Conservation (phyloP, 2,329 filamentous ascomycete genomes). For the Drechslerella coelobrocha region DNA sequence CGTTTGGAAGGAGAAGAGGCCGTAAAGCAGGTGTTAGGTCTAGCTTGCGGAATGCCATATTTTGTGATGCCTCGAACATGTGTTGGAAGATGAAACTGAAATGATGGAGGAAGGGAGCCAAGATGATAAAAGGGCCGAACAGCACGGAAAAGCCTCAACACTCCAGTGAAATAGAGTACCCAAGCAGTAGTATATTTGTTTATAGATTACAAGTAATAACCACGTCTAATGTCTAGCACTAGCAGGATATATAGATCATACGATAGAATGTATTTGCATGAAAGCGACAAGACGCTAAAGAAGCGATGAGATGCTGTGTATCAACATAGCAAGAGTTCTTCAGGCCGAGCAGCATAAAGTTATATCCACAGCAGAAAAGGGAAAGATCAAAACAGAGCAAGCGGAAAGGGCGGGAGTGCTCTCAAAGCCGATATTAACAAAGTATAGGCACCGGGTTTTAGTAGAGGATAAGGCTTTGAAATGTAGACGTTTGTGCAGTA, state of each 20-base stretch:
- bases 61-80: constrained; percentile 42
- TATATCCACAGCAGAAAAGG: constrained; percentile 1
- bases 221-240: constrained; percentile 10
- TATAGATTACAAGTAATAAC: constrained; percentile 41
- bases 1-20: constrained; percentile 89
- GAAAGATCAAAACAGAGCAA: background rate
- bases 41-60: constrained; percentile 61
- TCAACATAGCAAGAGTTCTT: constrained; percentile 22
- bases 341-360: constrained; percentile 11
- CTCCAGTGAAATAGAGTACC: background rate
- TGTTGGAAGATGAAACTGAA: constrained; percentile 8
- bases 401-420: too few relatives aligned
- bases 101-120: background rate
- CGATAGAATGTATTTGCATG: background rate
- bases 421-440: too few relatives aligned
- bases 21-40: constrained; percentile 96
- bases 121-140: background rate
- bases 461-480: too few relatives aligned
- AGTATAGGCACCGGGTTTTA: too few relatives aligned
- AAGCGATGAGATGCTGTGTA: constrained; percentile 27
- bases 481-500: too few relatives aligned
- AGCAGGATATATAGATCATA: background rate
- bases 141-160: background rate
- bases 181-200: constrained; percentile 26
- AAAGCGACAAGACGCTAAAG: constrained; percentile 37